Conservation (phyloP, 2,329 filamentous ascomycete genomes). For the Fusarium multiceps region DNA sequence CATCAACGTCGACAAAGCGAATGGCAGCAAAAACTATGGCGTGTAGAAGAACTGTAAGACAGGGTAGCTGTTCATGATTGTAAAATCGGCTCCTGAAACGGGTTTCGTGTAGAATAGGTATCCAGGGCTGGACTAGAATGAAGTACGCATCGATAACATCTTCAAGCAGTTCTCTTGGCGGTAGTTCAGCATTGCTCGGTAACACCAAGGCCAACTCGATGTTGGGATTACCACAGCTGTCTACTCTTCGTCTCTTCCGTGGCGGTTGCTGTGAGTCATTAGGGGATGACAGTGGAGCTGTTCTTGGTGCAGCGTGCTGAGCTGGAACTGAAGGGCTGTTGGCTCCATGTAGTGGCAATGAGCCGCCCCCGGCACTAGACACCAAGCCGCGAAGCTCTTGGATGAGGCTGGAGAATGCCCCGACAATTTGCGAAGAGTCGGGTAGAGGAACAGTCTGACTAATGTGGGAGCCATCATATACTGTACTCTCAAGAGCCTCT, state of each 20-base stretch:
- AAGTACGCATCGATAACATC: constrained; percentile 41
- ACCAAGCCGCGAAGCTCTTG: constrained; percentile 32
- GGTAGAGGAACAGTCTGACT: neutral
- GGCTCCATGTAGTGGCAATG: neutral
- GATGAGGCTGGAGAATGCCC: constrained; percentile 31
- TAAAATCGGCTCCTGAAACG: constrained; percentile 37
- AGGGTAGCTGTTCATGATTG: constrained; percentile 32
- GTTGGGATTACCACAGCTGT: constrained; percentile 41
- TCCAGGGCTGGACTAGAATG: constrained; percentile 38
- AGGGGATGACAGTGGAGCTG: neutral
- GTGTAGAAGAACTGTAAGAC: constrained; percentile 24
- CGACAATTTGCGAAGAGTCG: constrained; percentile 26
- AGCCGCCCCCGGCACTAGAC: neutral
- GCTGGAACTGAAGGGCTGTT: neutral
- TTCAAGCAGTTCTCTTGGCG: constrained; percentile 32
- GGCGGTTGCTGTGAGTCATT: constrained; percentile 9
- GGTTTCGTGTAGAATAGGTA: constrained; percentile 38
- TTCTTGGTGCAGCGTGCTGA: constrained; percentile 7
- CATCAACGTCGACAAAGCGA: constrained; percentile 21
- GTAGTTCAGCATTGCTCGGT: constrained; percentile 6
- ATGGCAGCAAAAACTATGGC: constrained; percentile 40
- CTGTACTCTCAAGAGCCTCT: constrained; percentile 35
- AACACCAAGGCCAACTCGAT: constrained; percentile 33
- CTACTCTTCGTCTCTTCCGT: constrained; percentile 34
- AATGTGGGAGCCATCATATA: constrained; percentile 3